Base-by-base conservation (phyloP, 305 asterid genomes). In the Striga hermonthica region DNA sequence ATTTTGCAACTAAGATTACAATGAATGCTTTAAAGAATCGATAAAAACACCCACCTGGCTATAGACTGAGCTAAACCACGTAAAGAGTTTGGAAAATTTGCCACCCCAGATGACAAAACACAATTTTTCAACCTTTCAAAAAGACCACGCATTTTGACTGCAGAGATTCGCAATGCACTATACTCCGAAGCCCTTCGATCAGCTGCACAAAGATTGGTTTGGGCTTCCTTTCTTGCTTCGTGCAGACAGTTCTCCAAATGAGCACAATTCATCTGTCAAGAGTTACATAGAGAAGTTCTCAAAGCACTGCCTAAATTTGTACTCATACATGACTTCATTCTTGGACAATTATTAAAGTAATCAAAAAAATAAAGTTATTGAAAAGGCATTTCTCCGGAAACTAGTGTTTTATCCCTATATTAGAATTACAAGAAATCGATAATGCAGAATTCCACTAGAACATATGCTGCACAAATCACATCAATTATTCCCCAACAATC, bases 171-270 rank as follows among this genome's bases (percentile, higher is more conserved):
- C 76, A 94, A 70, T 65, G 95, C 85, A 28, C 76, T 86, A 65
- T 90, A 90, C 80, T 90, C 86, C 3, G 95, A 85, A 76, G 96
- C 97, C 81, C 88, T 82, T 40, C 95, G 88, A 64, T 90, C 96
- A 55, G 99, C 97, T 14, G 96, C 91, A 76, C 95, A 88, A 35
- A 86, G 95, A 81, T 94, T 85, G 66, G 95, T 90, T 76, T 90
- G 97, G 47, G 97, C 96, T 81, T 94, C 97, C 74, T 94, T 88
- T 76, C 97, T 90, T 41, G 99, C 97, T 77, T 94, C 97, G 53
- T 94, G 99, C 62, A 94, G 84, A 74, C 95, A 94, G 62, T 90
- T 94, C 87, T 94, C 97, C 58, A 94, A 74, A 79, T 94, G 97
- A 38, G 95, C 97, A 74, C 99, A 90, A 68, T 94, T 94, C 99